Base-by-base conservation (phyloP, 176 grass and related monocot species). In the Stipa capillata region DNA sequence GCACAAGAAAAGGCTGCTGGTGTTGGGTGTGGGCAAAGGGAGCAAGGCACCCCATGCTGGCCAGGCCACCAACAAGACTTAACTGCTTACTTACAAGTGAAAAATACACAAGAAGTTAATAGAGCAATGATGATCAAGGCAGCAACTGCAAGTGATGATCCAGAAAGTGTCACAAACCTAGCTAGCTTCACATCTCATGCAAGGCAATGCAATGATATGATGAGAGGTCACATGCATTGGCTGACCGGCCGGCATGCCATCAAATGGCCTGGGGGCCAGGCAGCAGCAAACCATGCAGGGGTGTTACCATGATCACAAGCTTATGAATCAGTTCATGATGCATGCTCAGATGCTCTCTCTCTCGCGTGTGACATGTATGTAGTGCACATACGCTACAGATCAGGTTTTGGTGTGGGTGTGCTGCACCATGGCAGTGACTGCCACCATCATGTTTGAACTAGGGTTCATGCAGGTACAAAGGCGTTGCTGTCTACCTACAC, bases 11-110 rank as follows among this genome's bases (percentile, higher is more conserved):
- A 56, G 37, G 74, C 16, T 6, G 75, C 18, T 56, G 64, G 18
- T 33, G 51, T 81, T 42, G 34, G 34, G 52, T 81, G 65, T 59
- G 65, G 0, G 8, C 36, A 51, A 84, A 86, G 84, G 88, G 87
- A 63, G 45, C 70, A 79, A 55, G 43, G 4, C 41, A 66, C 17
- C 23, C 41, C 86, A 41, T 89, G 72, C 50, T 82, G 83, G 17
- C 23, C 48, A 50, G 84, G 40, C 39, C 67, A 79, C 78, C 74
- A 80, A 29, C 78, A 73, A n/a, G 69, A 11, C 67, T 37, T 73
- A 79, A 84, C 80, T 83, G 61, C 76, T 84, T 69, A 17, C 82
- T 76, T 69, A 45, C 62, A 61, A 70, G 62, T 76, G 61, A 82
- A 55, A 44, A 56, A 69, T 73, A 52, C 4, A 52, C 29, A 65